Evolutionary conservation across 148 eudicot genomes (phyloP), one percentile per base, ranked within the genome.

Genomic region (Camellia granthamiana): DNA sequence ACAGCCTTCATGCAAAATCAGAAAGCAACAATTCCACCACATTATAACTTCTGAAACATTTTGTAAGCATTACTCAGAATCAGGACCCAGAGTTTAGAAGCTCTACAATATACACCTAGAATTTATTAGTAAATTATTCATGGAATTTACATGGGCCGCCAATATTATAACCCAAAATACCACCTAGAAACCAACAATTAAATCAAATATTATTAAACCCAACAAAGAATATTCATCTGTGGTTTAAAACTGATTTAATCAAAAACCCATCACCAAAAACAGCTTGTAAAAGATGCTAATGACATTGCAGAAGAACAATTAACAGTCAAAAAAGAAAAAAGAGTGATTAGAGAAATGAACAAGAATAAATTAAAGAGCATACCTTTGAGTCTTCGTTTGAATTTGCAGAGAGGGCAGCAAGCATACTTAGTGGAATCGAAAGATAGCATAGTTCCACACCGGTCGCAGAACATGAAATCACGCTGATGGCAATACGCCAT

Each of bases 381-480:
- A 82, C 84, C 84, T 82, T 77, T 82, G 14, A 56, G 19, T 51
- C 56, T 56, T 49, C 41, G 59, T 56, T 78, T 72, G 67, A 0
- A 72, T 63, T 82, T 82, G 78, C 84, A 82, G 59, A 82, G 72
- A 19, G 81, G 84, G 68, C 84, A 82, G 9, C 44, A 11, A 21
- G 81, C 84, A 23, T 72, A 78, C 80, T 77, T 78, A 19, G 49
- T 55, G 44, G 81, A 72, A 54, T 78, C 54, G 44, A 82, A 78
- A 19, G 78, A 72, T 4, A 82, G 46, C 81, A 82, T 82, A 6
- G 81, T 82, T 55, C 84, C 84, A 14, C 84, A 82, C 11, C 78
- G 18, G 6, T 82, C 65, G 47, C 84, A 82, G 65, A 82, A 82
- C 84, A 82, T 70, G 81, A 82, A 82, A 78, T 82, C 84, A 4